phyloP scores from a whole-genome alignment of 768 basidiomycete species.

The Leccinum fibrillosum region DNA sequence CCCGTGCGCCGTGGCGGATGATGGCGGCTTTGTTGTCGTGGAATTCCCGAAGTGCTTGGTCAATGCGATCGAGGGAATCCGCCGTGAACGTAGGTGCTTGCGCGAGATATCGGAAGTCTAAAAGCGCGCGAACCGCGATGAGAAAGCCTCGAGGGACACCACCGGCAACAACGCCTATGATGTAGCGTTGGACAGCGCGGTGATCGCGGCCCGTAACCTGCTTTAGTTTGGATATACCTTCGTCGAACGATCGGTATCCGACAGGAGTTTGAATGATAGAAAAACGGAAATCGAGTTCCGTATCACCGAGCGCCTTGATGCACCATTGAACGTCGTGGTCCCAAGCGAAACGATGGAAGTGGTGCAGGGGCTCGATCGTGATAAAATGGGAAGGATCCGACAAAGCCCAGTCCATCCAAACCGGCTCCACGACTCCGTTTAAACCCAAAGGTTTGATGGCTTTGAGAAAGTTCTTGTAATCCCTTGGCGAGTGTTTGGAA shows the following conservation, averaged over 20 bases:
- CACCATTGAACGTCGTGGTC: constrained; percentile 3
- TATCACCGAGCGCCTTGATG: neutral
- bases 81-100: neutral
- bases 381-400: too few relatives aligned
- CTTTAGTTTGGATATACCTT: neutral
- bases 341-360: neutral
- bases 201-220: neutral
- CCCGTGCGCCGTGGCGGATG: neutral
- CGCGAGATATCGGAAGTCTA: neutral
- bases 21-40: neutral
- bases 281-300: neutral
- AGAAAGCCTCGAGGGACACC: neutral
- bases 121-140: neutral
- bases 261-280: neutral
- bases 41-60: neutral
- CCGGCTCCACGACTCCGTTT: too few relatives aligned
- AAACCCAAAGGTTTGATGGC: too few relatives aligned
- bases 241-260: neutral
- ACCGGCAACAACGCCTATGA: neutral
- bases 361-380: too few relatives aligned
- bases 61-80: neutral
- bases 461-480: too few relatives aligned
- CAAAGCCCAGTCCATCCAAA: too few relatives aligned
- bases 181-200: neutral
- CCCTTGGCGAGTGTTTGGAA: too few relatives aligned